A percentile compares a stretch with the other conserved stretches of the same genome.
Conservation (phyloP, 495 filamentous ascomycete genomes). For the Xylaria telfairii region DNA sequence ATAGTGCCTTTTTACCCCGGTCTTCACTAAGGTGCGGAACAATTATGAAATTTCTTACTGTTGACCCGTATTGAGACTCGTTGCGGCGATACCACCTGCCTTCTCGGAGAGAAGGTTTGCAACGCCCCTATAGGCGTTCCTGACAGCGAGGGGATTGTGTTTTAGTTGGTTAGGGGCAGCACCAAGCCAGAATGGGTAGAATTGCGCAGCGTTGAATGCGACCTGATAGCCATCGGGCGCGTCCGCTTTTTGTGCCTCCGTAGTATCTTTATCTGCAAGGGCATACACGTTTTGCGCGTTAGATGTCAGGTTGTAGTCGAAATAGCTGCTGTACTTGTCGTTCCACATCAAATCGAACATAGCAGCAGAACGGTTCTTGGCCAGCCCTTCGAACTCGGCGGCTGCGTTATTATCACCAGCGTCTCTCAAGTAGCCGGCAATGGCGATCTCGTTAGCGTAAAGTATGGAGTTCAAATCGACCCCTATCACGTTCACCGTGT, state of each 20-base stretch:
- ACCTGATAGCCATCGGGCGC: slow-evolving; percentile 50
- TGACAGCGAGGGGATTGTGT: slow-evolving; percentile 54
- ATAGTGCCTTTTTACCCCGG: not conserved
- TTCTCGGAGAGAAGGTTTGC: slow-evolving; percentile 43
- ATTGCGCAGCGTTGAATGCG: slow-evolving; percentile 50
- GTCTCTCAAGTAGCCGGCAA: slow-evolving; percentile 43
- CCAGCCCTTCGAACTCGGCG: slow-evolving; percentile 39
- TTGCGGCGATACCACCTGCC: slow-evolving; percentile 51
- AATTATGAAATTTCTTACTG: slow-evolving; percentile 34
- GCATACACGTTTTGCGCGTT: slow-evolving; percentile 47
- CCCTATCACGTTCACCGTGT: slow-evolving; percentile 45
- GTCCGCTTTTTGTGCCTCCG: slow-evolving; percentile 33
- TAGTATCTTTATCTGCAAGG: slow-evolving; percentile 45
- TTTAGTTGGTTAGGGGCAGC: slow-evolving; percentile 51
- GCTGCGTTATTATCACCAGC: slow-evolving; percentile 42
- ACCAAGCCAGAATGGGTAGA: slow-evolving; percentile 60
- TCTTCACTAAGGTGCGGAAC: not conserved
- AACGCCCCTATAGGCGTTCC: slow-evolving; percentile 46
- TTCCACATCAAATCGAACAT: slow-evolving; percentile 59
- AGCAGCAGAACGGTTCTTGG: slow-evolving; percentile 47
- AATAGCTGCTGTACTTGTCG: slow-evolving; percentile 51
- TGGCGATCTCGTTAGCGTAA: slow-evolving; percentile 54
- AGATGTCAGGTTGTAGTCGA: slow-evolving; percentile 59
- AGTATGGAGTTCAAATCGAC: slow-evolving; percentile 60
- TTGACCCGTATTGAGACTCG: slow-evolving; percentile 54